Evolutionary conservation across 73 alveolate genomes (phyloP), one percentile per base, ranked within the genome.

Genomic region (Symbiodinium pilosum): DNA sequence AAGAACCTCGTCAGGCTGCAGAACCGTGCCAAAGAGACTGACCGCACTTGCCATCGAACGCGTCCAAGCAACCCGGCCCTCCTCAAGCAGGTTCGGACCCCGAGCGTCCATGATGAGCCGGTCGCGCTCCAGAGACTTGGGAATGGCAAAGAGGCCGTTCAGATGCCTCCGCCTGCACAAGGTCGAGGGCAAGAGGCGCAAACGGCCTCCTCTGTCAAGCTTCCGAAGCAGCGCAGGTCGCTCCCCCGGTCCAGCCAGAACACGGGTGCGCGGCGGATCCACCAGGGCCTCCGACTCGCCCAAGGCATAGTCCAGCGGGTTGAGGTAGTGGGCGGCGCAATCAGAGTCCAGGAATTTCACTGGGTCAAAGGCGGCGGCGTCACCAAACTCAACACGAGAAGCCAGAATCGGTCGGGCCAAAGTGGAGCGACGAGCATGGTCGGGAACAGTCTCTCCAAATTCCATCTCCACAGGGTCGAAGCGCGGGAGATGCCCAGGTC

Each of bases 91-190:
- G n/a, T 73, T 73, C 32, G 85, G 85, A 2, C 43, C 85, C 2
- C 85, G 30, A 0, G 64, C 86, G 64, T 87, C 95, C 12, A 87
- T 14, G 3, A 87, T 30, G 36, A 87, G 30, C 21, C 94, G 56
- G 11, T 87, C 95, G 34, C 95, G n/a, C 4, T 24, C 34, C 0
- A 16, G 34, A 21, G 28, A 43, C 26, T 87, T 87, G 26, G 73
- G 73, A 7, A 87, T 69, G 2, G 95, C 68, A 9, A 87, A 87
- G 0, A 87, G 38, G 32, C 95, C 95, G 12, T 75, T 51, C 20
- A 43, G 47, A 18, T 12, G 36, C 9, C 71, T 2, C 20, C 8
- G 36, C 8, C 47, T 1, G 24, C 21, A 1, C 1, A 20, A 1
- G 5, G n/a, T 34, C 21, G 36, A 0, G 11, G 68, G 41, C 34